Base-by-base conservation (phyloP, 2,329 filamentous ascomycete species). In the Xylariales sp. region DNA sequence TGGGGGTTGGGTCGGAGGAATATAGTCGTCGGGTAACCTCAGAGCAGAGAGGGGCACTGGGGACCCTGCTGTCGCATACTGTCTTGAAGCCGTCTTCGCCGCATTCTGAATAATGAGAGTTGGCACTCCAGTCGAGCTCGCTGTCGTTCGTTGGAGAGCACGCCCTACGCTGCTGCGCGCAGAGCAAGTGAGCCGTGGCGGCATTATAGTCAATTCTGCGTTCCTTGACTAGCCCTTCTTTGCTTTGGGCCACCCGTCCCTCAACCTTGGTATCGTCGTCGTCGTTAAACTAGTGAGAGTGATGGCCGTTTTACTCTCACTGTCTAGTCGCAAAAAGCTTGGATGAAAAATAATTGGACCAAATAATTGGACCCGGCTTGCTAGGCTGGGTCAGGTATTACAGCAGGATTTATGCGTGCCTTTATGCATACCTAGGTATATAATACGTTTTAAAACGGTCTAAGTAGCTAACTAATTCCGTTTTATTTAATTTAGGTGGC, bases 1-100 rank as follows among this genome's bases (percentile, higher is more conserved):
- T 3, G 93, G 93, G 2, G 94, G 95, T 80, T 97, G 94, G 0
- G 89, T 91, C 0, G 89, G 88, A 82, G 86, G 90, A 1, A 84
- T 79, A 70, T 85, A 84, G 72, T 86, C 81, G 65, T 81, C 78
- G 0, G 84, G 84, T 32, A 84, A 75, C 41, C 73, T 78, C 23
- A 83, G 72, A 5, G 57, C 45, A 1, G 61, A 65, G 18, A 76
- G 61, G 3, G 75, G 68, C 48, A 73, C 34, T 8, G 69, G 69
- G 1, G 73, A 66, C 1, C 54, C 30, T 16, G 74, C 65, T 28
- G 69, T 74, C 28, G 77, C 76, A 73, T 78, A 78, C 7, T 71
- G 62, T 62, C 74, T 77, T 23, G 72, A 71, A 16, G 64, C 30
- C 14, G 28, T 5, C 16, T 50, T 69, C 12, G 53, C 69, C 9